Conservation (phyloP, 345 rosid species). For the Citrus inodora region DNA sequence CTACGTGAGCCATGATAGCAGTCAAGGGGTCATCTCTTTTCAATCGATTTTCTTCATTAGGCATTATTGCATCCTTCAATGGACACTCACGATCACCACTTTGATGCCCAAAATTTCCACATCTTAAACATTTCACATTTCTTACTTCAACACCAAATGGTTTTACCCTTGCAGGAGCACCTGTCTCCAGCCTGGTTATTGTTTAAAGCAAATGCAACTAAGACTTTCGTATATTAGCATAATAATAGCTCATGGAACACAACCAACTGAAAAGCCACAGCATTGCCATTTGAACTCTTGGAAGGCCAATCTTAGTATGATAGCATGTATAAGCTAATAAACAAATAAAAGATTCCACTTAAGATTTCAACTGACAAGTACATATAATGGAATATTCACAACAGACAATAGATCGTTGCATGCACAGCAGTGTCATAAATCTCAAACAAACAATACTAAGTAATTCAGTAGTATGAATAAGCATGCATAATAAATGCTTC, state of each 20-base stretch:
- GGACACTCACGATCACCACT: constrained; percentile 99
- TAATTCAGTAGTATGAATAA: neutral
- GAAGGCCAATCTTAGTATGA: neutral
- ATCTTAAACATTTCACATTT: constrained; percentile 88
- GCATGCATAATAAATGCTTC: neutral
- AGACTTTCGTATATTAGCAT: neutral
- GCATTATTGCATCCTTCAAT: constrained; percentile 93
- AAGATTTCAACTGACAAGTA: neutral
- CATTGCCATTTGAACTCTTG: neutral
- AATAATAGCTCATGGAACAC: neutral
- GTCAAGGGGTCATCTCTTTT: constrained; percentile 97
- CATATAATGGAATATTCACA: neutral
- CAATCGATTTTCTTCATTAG: constrained; percentile 82
- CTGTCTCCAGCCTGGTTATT: constrained; percentile 76
- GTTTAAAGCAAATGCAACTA: constrained; percentile 2
- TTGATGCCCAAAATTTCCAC: constrained; percentile 92
- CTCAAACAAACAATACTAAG: neutral
- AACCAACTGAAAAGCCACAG: neutral
- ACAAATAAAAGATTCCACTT: neutral
- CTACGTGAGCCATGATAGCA: constrained; percentile 74
- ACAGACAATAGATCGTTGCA: neutral
- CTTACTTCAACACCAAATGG: constrained; percentile 93
- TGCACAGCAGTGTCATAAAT: neutral
- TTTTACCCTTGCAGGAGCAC: constrained; percentile 70
- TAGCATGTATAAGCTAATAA: neutral